These are phyloP conservation scores for Coemansia sp. DNA, from an alignment of 192 early-diverging fungal genomes.

Conservation along the genomic window DNA sequence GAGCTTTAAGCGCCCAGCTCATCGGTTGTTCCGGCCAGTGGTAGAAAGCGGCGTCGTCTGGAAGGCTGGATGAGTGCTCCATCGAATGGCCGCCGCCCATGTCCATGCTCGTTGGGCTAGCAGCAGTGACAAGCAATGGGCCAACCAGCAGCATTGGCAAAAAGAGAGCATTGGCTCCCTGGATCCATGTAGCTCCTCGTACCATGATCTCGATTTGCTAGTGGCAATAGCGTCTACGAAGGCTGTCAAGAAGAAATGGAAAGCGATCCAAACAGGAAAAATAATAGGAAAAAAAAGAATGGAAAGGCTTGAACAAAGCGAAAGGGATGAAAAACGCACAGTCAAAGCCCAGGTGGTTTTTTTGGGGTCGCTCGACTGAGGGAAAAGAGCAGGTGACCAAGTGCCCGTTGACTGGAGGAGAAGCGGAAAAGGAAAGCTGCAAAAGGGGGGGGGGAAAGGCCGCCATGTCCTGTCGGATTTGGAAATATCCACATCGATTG, in stretches of 20 bases:
- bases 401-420: slow-evolving; percentile 1
- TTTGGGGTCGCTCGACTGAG: neutral
- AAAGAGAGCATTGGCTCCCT: neutral
- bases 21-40: slow-evolving; percentile 43
- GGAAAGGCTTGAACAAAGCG: neutral
- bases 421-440: neutral
- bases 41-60: slow-evolving; percentile 39
- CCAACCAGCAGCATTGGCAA: neutral
- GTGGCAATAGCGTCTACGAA: neutral
- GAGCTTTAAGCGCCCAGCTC: slow-evolving; percentile 41
- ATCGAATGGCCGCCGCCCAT: slow-evolving; percentile 7
- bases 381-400: neutral
- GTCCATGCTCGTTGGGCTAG: neutral
- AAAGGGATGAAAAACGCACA: neutral
- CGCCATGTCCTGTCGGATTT: neutral
- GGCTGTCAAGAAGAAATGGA: neutral
- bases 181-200: neutral
- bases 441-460: neutral
- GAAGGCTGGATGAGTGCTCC: slow-evolving; percentile 9
- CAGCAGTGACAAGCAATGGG: neutral
- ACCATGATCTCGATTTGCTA: neutral
- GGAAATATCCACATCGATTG: neutral
- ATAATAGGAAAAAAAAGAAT: neutral
- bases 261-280: neutral
- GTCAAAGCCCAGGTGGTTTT: neutral